phyloP scores from a whole-genome alignment of 2,329 filamentous ascomycete genomes.

The Fusarium siculi region DNA sequence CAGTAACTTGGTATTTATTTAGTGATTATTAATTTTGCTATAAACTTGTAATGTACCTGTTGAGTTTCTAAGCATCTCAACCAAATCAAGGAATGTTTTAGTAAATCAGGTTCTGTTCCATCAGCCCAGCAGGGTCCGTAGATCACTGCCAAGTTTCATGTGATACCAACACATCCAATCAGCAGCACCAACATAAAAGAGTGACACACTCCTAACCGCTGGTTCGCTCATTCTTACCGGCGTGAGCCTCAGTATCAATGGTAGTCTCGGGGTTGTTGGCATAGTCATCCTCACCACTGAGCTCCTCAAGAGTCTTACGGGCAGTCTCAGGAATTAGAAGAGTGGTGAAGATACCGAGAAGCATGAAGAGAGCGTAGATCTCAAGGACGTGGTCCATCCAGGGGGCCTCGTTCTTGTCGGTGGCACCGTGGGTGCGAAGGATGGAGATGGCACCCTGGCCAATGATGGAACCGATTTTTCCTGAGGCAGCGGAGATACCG shows the following conservation, averaged over 20 bases:
- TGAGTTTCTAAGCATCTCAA: background rate
- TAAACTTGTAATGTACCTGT: background rate
- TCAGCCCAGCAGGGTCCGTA: background rate
- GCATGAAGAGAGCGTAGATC: slow-evolving; percentile 82
- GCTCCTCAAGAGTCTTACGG: slow-evolving; percentile 76
- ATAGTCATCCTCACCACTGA: slow-evolving; percentile 55
- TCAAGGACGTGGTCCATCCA: slow-evolving; percentile 84
- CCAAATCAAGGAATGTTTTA: slow-evolving; percentile 4
- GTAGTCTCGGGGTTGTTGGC: slow-evolving; percentile 17
- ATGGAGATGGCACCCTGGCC: slow-evolving; percentile 67
- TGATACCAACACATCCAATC: slow-evolving; percentile 1
- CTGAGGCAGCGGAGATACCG: slow-evolving; percentile 65
- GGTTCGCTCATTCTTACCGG: slow-evolving; percentile 26
- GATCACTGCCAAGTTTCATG: slow-evolving; percentile 10
- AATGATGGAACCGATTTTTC: slow-evolving; percentile 67
- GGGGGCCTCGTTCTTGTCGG: slow-evolving; percentile 55
- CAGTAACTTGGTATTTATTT: background rate
- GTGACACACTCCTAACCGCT: slow-evolving; percentile 26
- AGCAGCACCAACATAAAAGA: background rate
- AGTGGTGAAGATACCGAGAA: slow-evolving; percentile 75
- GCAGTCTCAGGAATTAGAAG: slow-evolving; percentile 80
- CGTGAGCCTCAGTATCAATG: slow-evolving; percentile 23
- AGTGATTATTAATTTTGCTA: background rate
- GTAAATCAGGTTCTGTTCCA: background rate
- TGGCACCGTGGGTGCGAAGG: slow-evolving; percentile 60